Evolutionary conservation across 1,284 basidiomycete species (phyloP), one percentile per base, ranked within the genome.

Genomic region (Rhizoctonia solani): DNA sequence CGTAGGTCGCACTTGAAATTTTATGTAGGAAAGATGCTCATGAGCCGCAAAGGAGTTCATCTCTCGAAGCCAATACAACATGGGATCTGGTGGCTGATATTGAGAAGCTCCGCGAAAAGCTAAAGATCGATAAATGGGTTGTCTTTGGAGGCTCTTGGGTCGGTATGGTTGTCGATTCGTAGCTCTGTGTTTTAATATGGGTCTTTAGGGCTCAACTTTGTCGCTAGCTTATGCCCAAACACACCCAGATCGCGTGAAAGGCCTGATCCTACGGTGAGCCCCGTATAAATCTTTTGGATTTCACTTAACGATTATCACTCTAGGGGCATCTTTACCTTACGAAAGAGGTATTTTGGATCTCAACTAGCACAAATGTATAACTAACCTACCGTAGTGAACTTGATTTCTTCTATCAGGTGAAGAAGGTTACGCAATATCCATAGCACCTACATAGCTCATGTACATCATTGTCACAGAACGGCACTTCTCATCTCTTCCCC

Each of bases 1-100:
- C 93, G 83, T 90, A 74, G 72, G 85, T 79, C 54, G 19, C 44
- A 34, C 54, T 59, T 66, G 5, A 13, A 50, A n/a, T 46, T 37
- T 52, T 41, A 37, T 39, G 21, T 34, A n/a, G 37, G 69, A 67
- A 0, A 8, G 23, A 16, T 70, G 32, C 30, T 59, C 11, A 21
- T 29, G 9, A 25, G n/a, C 37, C n/a, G 34, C 30, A 32, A 66
- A 91, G 89, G 75, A 83, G 79, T 50, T 92, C 93, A 9, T 89
- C 81, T 39, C 77, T 91, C 0, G 87, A 90, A 71, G 88, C 94
- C 70, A 98, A 98, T 77, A 97, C 93, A 1, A 98, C 95, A 0
- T 96, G 93, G 93, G 89, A 95, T 75, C 85, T 98, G 30, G 93
- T 98, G 19, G 88, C 85, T 69, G 95, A 98, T 74, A 88, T 94